phyloP scores from a whole-genome alignment of 116 monocot genomes.

The Zostera marina region DNA sequence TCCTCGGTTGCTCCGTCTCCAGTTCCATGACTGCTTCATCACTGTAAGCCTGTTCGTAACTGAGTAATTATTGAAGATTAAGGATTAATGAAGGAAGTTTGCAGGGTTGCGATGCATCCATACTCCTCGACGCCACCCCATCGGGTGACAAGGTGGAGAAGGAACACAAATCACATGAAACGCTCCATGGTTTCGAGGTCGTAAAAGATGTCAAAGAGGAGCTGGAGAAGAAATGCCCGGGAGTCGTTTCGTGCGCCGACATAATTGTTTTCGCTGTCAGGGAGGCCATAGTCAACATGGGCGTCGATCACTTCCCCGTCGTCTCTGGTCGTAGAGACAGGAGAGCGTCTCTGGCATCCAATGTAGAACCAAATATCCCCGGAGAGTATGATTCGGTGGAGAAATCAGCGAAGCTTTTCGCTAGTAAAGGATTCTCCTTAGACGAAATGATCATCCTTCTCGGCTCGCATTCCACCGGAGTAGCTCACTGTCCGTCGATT shows the following conservation, averaged over 20 bases:
- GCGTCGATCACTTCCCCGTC: slow-evolving; percentile 9
- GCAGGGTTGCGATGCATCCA: slow-evolving; percentile 13
- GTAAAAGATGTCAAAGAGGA: slow-evolving; percentile 5
- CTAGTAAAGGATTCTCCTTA: slow-evolving; percentile 2
- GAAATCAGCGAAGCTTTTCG: neutral
- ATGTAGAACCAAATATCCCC: slow-evolving; percentile 1
- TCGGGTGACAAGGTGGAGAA: slow-evolving; percentile 22
- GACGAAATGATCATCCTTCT: slow-evolving; percentile 23
- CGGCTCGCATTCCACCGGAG: slow-evolving; percentile 26
- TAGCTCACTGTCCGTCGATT: slow-evolving; percentile 22
- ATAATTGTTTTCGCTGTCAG: slow-evolving; percentile 8
- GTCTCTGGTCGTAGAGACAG: slow-evolving; percentile 13
- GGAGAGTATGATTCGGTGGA: slow-evolving; percentile 1
- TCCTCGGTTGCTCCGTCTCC: slow-evolving; percentile 36
- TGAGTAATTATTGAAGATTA: too few relatives aligned
- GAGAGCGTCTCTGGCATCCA: neutral
- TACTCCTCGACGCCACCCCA: slow-evolving; percentile 5
- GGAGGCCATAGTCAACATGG: slow-evolving; percentile 4
- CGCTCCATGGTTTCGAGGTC: slow-evolving; percentile 7
- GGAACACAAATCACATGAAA: slow-evolving; percentile 12
- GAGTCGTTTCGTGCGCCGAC: slow-evolving; percentile 7
- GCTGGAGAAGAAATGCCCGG: neutral
- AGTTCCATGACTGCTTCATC: slow-evolving; percentile 69
- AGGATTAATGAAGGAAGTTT: too few relatives aligned
- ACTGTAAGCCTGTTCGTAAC: too few relatives aligned